Conservation (phyloP, 139 green algal species). For the Asterochloris erici region DNA sequence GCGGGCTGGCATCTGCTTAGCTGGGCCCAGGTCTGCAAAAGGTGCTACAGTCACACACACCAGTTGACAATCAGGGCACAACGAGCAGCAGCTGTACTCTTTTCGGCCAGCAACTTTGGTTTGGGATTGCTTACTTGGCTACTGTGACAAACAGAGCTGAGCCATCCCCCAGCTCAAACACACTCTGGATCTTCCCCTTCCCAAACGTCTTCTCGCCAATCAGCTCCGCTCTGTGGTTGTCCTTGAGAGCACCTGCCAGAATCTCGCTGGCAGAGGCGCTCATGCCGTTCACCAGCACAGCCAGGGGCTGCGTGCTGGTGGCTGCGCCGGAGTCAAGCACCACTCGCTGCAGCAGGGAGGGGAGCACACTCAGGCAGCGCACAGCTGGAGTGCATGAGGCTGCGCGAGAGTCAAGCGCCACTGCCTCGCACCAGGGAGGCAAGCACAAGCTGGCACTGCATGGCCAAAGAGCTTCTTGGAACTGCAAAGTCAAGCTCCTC, state of each 20-base stretch:
- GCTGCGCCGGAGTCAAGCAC: constrained; percentile 25
- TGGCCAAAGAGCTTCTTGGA: too few relatives aligned
- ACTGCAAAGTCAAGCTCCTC: too few relatives aligned
- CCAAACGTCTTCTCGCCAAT: constrained; percentile 86
- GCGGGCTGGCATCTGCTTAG: too few relatives aligned
- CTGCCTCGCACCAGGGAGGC: too few relatives aligned
- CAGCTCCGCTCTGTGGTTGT: constrained; percentile 69
- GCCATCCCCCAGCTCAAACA: constrained; percentile 81
- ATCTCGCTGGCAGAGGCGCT: constrained; percentile 86
- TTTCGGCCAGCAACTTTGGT: constrained; percentile 26
- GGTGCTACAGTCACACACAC: neutral
- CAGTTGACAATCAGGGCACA: neutral
- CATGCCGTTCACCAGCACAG: constrained; percentile 81
- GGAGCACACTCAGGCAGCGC: too few relatives aligned
- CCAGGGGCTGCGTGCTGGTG: constrained; percentile 59
- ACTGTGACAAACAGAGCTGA: constrained; percentile 92
- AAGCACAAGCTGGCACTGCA: too few relatives aligned
- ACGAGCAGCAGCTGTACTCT: neutral
- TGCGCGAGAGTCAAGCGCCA: too few relatives aligned
- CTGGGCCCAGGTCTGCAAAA: neutral
- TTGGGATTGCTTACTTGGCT: constrained; percentile 44
- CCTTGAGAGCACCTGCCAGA: constrained; percentile 80
- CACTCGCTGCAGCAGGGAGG: constrained; percentile 24
- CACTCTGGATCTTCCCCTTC: constrained; percentile 81
- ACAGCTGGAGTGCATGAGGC: too few relatives aligned